Percentiles rank a stretch among this genome's conserved stretches.
Evolutionary conservation across 164 flowering plant species (phyloP).

Genomic region (Saururus chinensis): DNA sequence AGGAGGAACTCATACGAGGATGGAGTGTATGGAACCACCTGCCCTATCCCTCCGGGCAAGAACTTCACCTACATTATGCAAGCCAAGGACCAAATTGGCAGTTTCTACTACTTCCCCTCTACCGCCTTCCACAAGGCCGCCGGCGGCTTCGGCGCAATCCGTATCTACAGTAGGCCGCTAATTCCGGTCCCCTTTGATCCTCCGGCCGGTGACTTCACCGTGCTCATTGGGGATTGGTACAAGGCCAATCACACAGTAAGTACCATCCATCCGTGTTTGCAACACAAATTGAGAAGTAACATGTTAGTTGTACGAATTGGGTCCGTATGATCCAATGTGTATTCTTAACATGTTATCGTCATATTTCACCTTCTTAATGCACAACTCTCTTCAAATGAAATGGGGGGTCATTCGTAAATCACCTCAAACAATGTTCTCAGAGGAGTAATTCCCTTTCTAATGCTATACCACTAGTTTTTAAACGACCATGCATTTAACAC

Average conservation of each 20-base stretch:
- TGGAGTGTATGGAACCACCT: conserved; percentile 79
- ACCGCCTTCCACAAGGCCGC: conserved; percentile 75
- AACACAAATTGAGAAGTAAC: not conserved
- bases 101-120: conserved; percentile 78
- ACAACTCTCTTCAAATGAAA: no score
- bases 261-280: not conserved
- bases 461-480: no score
- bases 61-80: conserved; percentile 74
- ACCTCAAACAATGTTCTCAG: no score
- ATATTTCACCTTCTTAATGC: no score
- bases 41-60: conserved; percentile 80
- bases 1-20: conserved; percentile 76
- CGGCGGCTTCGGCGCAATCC: conserved; percentile 70
- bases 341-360: no score
- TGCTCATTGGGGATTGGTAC: conserved; percentile 88
- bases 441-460: no score
- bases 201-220: conserved; percentile 54
- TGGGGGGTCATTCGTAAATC: no score
- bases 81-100: conserved; percentile 84
- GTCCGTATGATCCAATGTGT: no score
- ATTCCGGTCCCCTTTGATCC: conserved; percentile 55
- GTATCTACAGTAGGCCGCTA: conserved; percentile 52
- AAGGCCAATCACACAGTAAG: conserved; percentile 38
- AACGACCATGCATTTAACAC: no score
- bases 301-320: not conserved